Evolutionary conservation across 2,329 filamentous ascomycete species (phyloP).

Genomic region (Cadophora luteo-olivacea): DNA sequence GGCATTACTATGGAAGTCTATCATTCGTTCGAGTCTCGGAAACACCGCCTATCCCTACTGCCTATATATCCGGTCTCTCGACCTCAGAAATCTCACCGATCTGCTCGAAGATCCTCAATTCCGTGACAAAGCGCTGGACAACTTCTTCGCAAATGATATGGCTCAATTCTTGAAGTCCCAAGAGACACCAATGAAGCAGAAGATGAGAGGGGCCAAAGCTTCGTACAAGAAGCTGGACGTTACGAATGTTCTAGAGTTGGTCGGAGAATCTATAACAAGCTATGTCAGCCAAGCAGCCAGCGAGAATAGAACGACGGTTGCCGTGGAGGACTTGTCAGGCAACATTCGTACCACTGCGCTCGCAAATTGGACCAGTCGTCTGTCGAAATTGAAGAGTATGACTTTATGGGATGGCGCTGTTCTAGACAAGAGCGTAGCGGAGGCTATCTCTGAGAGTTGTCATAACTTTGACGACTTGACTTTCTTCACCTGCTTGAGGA

Average conservation of each 20-base stretch:
- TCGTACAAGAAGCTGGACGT: conserved; percentile 44
- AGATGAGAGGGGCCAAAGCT: conserved; percentile 34
- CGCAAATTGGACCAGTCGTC: conserved; percentile 62
- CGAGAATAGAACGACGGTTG: conserved; percentile 52
- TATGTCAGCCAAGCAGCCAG: conserved; percentile 51
- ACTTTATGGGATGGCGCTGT: conserved; percentile 66
- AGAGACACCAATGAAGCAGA: conserved; percentile 42
- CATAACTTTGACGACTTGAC: conserved; percentile 65
- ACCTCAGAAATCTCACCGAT: conserved; percentile 65
- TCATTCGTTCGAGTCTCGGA: conserved; percentile 69
- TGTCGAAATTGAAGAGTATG: conserved; percentile 64
- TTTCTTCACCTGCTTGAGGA: conserved; percentile 53
- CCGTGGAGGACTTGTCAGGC: conserved; percentile 64
- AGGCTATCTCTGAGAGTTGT: conserved; percentile 62
- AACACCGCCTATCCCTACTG: conserved; percentile 73
- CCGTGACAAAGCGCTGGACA: conserved; percentile 40
- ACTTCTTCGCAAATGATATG: conserved; percentile 52
- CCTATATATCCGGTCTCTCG: conserved; percentile 68
- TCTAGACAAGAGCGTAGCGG: conserved; percentile 60
- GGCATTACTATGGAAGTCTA: conserved; percentile 71
- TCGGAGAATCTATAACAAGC: conserved; percentile 62
- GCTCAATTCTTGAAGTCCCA: conserved; percentile 40
- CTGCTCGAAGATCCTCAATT: conserved; percentile 60
- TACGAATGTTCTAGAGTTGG: conserved; percentile 52
- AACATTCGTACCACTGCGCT: conserved; percentile 59